These are phyloP conservation scores for Marasmius sp. DNA, from an alignment of 1,284 basidiomycete genomes.

Conservation along the genomic window DNA sequence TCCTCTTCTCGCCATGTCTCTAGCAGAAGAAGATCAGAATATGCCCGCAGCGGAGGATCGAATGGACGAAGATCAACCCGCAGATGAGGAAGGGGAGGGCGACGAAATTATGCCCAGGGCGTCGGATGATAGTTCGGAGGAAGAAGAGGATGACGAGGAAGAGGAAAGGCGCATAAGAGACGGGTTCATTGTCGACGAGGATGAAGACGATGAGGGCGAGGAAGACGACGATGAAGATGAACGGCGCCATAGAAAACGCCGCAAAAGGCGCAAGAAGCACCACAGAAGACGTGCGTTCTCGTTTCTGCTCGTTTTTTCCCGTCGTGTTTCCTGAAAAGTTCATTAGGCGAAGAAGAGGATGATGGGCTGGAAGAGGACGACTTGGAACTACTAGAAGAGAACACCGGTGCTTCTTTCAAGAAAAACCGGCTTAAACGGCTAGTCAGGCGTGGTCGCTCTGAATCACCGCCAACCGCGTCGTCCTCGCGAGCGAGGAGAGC, in stretches of 20 bases:
- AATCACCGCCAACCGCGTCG: conserved; percentile 61
- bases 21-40: conserved; percentile 47
- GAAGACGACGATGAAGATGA: conserved; percentile 57
- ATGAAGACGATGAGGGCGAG: conserved; percentile 69
- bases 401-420: conserved; percentile 78
- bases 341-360: conserved; percentile 50
- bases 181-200: conserved; percentile 87
- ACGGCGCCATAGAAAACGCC: conserved; percentile 44
- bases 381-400: conserved; percentile 92
- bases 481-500: conserved; percentile 53
- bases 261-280: conserved; percentile 68
- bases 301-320: conserved; percentile 11
- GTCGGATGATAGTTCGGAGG: conserved; percentile 84
- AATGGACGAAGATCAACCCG: conserved; percentile 26
- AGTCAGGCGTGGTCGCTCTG: conserved; percentile 64
- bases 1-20: conserved; percentile 16
- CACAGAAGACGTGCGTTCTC: conserved; percentile 57
- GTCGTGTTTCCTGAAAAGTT: conserved; percentile 15
- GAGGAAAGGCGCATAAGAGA: conserved; percentile 73
- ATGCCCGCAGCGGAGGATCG: conserved; percentile 57
- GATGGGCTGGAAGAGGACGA: conserved; percentile 95
- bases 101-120: conserved; percentile 52
- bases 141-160: conserved; percentile 81
- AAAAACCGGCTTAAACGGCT: conserved; percentile 69
- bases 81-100: conserved; percentile 51